Base-by-base conservation (phyloP, 805 yeast genomes). In the Ogataea pini region DNA sequence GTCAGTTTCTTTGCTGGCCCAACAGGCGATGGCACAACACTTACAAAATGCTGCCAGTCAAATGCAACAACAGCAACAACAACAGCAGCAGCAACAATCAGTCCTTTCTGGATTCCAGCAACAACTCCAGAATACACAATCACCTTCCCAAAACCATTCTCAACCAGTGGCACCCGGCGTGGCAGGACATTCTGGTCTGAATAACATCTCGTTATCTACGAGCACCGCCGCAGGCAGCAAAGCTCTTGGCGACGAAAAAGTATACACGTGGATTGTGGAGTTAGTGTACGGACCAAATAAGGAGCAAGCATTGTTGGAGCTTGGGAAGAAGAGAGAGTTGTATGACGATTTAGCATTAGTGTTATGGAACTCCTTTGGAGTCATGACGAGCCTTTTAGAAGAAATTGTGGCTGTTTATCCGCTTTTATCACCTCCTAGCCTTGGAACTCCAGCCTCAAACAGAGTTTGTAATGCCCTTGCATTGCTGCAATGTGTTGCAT, bases 391-490 rank as follows among this genome's bases (percentile, higher is more conserved):
- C 17, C 71, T 92, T 32, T 69, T 92, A 50, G 95, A 89, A 64
- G 99, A 92, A 64, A 90, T 92, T 46, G 84, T 90, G 32, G 78
- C 88, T 2, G 96, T 92, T 5, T 92, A 92, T 65, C 97, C 99
- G 10, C 76, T 85, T 61, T 73, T 92, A 50, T 85, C 88, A 31
- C 97, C 97, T 12, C 96, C 96, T 25, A 82, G 79, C 36, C 75
- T 94, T 50, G 83, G 90, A 4, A 88, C 95, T 13, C 79, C 89
- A n/a, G 84, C 89, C 14, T 86, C 96, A 4, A 92, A 91, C 65
- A 76, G 97, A 47, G 98, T 92, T 8, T 92, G 98, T 68, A 92
- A 94, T 70, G 97, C 98, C 0, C 73, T 92, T 59, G 97, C 97
- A 7, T 77, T 94, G 41, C 75, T 92, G 55, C 99, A 92, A 69